Conservation (phyloP, 176 grass and related monocot species). For the Oryza coarctata region DNA sequence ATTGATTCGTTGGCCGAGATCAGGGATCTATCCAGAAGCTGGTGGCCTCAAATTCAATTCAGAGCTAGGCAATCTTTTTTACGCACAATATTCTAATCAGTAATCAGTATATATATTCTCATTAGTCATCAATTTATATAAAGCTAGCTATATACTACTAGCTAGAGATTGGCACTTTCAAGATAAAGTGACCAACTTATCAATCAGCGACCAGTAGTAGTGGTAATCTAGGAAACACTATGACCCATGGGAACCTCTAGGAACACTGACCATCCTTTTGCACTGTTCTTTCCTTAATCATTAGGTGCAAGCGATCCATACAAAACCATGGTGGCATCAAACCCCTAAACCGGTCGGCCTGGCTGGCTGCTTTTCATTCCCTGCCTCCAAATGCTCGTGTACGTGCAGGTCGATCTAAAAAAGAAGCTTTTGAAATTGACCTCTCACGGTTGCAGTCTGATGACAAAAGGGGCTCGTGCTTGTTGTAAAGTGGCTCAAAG, state of each 20-base stretch:
- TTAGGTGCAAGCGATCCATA: slow-evolving; percentile 30
- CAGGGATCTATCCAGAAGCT: not conserved
- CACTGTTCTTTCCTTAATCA: slow-evolving; percentile 61
- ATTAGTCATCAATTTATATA: not conserved
- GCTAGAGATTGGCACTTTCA: slow-evolving; percentile 26
- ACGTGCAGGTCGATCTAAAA: slow-evolving; percentile 15
- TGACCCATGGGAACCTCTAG: slow-evolving; percentile 29
- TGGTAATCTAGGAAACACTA: not conserved
- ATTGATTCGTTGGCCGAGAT: not conserved
- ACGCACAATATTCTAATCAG: not conserved
- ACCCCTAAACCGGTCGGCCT: slow-evolving; percentile 9
- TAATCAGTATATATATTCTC: not conserved
- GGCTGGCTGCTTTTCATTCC: not conserved
- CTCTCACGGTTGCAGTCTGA: slow-evolving; percentile 40
- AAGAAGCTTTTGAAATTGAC: slow-evolving; percentile 35
- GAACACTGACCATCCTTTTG: slow-evolving; percentile 9
- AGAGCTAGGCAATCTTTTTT: not conserved
- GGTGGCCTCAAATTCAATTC: not conserved
- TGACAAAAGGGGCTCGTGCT: slow-evolving; percentile 31
- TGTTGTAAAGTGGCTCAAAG: slow-evolving; percentile 40
- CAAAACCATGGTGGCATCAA: not conserved
- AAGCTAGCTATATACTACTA: not conserved
- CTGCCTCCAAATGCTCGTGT: slow-evolving; percentile 12
- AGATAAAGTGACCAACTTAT: slow-evolving; percentile 16
- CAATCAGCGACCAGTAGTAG: not conserved